Conservation (phyloP, 2,329 filamentous ascomycete species). For the Kalaharituber pfeilii region DNA sequence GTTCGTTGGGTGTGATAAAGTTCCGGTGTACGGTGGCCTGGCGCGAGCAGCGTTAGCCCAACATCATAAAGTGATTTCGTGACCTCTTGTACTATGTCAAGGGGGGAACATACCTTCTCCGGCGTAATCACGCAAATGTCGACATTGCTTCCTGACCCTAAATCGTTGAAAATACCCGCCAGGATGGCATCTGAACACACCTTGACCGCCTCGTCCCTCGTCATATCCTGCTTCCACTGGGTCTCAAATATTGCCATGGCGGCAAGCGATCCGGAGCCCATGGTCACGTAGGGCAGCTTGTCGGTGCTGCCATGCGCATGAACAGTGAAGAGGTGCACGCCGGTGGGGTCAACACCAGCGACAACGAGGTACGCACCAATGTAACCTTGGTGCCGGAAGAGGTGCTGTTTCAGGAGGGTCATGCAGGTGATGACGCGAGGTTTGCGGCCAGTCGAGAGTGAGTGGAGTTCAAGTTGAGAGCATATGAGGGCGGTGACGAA, state of each 20-base stretch:
- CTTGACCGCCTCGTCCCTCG: slow-evolving; percentile 62
- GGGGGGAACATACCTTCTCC: slow-evolving; percentile 38
- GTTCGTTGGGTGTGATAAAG: slow-evolving; percentile 82
- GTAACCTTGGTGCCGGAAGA: slow-evolving; percentile 95
- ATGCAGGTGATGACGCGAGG: slow-evolving; percentile 97
- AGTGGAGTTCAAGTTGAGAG: slow-evolving; percentile 93
- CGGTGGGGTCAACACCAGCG: slow-evolving; percentile 89
- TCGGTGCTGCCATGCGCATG: slow-evolving; percentile 97
- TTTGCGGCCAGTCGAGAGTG: slow-evolving; percentile 87
- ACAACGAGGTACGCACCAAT: slow-evolving; percentile 97
- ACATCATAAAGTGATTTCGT: background rate
- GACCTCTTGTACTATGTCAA: too few species aligned
- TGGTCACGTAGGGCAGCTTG: slow-evolving; percentile 97
- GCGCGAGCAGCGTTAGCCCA: background rate
- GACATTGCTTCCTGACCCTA: slow-evolving; percentile 93
- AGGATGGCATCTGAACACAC: slow-evolving; percentile 74
- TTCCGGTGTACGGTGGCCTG: slow-evolving; percentile 83
- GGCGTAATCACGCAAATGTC: slow-evolving; percentile 90
- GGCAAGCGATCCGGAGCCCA: slow-evolving; percentile 89
- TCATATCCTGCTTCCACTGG: slow-evolving; percentile 68
- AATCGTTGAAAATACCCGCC: slow-evolving; percentile 96
- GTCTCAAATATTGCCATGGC: slow-evolving; percentile 98
- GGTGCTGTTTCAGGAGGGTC: slow-evolving; percentile 98
- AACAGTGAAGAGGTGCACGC: slow-evolving; percentile 88
- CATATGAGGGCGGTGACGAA: slow-evolving; percentile 98